Percentiles rank a stretch among this genome's conserved stretches.
Conservation (phyloP, 352 stramenopile species). For the Globisporangium nagaii region DNA sequence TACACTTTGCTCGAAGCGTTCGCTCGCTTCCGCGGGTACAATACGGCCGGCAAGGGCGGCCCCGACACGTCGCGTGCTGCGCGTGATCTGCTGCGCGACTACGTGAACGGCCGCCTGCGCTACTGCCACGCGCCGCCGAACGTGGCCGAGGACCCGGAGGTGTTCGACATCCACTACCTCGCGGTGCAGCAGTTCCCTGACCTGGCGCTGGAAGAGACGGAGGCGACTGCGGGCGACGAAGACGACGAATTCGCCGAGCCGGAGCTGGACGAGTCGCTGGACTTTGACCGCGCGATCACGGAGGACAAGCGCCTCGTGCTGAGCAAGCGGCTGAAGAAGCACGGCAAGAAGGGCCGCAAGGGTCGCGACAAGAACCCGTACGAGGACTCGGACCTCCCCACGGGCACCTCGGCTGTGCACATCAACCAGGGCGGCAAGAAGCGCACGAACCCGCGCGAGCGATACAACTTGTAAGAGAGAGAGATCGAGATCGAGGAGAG, state of each 20-base stretch:
- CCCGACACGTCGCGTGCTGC: slow-evolving; percentile 93
- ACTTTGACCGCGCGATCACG: slow-evolving; percentile 61
- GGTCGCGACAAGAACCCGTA: slow-evolving; percentile 97
- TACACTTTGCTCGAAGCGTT: slow-evolving; percentile 81
- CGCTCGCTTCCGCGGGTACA: slow-evolving; percentile 86
- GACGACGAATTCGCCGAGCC: slow-evolving; percentile 12
- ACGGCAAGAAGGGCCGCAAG: slow-evolving; percentile 96
- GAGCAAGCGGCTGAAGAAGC: slow-evolving; percentile 88
- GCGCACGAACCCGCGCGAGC: slow-evolving; percentile 48
- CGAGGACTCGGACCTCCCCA: slow-evolving; percentile 77
- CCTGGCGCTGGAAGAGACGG: slow-evolving; percentile 14
- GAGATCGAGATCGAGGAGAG: background rate
- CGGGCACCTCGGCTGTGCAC: slow-evolving; percentile 37
- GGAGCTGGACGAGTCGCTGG: slow-evolving; percentile 28
- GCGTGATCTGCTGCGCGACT: slow-evolving; percentile 96
- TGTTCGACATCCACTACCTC: slow-evolving; percentile 77
- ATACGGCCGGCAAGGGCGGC: slow-evolving; percentile 92
- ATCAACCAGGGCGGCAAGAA: slow-evolving; percentile 78
- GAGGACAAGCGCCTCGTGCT: slow-evolving; percentile 57
- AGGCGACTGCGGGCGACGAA: slow-evolving; percentile 8
- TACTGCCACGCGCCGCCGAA: slow-evolving; percentile 95
- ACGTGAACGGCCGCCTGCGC: slow-evolving; percentile 95
- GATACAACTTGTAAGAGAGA: slow-evolving; percentile 21
- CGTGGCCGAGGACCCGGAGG: slow-evolving; percentile 29
- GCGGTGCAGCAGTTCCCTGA: slow-evolving; percentile 57